Percentiles rank a stretch among this genome's conserved stretches.
Conservation (phyloP, 768 basidiomycete genomes). For the Leccinum uliginosum region DNA sequence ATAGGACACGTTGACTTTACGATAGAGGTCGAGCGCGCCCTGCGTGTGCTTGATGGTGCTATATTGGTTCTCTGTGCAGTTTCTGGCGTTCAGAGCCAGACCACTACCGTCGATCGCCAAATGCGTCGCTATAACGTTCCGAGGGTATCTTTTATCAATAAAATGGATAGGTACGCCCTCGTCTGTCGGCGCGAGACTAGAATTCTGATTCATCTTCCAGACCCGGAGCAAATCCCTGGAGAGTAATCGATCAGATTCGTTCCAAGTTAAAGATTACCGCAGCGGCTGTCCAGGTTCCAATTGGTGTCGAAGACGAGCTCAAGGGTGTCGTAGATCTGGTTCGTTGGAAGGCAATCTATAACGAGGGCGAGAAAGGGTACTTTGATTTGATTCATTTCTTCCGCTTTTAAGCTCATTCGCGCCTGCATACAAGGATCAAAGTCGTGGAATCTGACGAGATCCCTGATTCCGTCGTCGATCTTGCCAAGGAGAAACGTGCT, state of each 20-base stretch:
- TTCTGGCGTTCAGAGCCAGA: slow-evolving; percentile 96
- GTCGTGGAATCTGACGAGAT: slow-evolving; percentile 86
- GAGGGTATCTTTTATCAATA: slow-evolving; percentile 94
- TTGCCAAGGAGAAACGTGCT: slow-evolving; percentile 78
- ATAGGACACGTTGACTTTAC: slow-evolving; percentile 99
- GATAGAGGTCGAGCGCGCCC: slow-evolving; percentile 96
- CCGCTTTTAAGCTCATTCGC: not conserved
- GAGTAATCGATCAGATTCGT: slow-evolving; percentile 88
- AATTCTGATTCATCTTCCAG: slow-evolving; percentile 34
- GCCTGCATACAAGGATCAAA: slow-evolving; percentile 48
- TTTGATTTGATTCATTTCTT: slow-evolving; percentile 16
- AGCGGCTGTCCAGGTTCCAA: slow-evolving; percentile 94
- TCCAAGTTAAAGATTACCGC: slow-evolving; percentile 88
- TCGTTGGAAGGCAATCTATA: slow-evolving; percentile 91
- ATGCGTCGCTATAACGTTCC: slow-evolving; percentile 98
- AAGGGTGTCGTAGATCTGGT: slow-evolving; percentile 92
- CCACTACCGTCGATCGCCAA: slow-evolving; percentile 97
- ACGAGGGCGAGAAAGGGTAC: slow-evolving; percentile 92
- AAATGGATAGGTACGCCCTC: slow-evolving; percentile 81
- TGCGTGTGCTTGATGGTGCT: slow-evolving; percentile 95
- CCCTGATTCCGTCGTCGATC: slow-evolving; percentile 64
- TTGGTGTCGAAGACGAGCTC: slow-evolving; percentile 84
- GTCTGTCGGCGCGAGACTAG: not conserved
- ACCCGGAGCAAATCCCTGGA: slow-evolving; percentile 96
- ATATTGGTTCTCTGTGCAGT: slow-evolving; percentile 96